Evolutionary conservation across 129 eudicot species (phyloP).

Genomic region (Artemisia annua): DNA sequence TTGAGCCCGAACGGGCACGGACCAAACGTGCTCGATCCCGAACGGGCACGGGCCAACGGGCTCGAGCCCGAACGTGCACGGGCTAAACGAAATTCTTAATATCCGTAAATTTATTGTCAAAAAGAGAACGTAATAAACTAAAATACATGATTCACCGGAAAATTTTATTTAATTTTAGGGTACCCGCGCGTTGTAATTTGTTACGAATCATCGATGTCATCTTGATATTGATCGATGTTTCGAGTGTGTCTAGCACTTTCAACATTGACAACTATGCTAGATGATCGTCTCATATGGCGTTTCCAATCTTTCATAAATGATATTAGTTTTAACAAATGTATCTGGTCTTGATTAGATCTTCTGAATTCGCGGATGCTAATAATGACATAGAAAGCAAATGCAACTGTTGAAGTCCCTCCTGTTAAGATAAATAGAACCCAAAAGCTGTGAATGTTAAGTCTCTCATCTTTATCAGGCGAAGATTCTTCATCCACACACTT

Average conservation of each 20-base stretch:
- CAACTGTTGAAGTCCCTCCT: conserved; percentile 47
- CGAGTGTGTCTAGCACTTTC: conserved; percentile 36
- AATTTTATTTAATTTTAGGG: too few relatives aligned
- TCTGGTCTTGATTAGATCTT: conserved; percentile 19
- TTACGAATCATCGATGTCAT: conserved; percentile 22
- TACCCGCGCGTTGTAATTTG: neutral
- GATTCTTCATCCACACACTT: conserved; percentile 40
- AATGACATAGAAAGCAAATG: conserved; percentile 28
- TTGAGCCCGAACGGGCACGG: too few relatives aligned
- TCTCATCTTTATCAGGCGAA: conserved; percentile 26
- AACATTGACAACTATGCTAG: conserved; percentile 31
- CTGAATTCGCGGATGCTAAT: conserved; percentile 11
- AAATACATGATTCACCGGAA: too few relatives aligned
- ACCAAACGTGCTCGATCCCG: too few relatives aligned
- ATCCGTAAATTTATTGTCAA: too few relatives aligned
- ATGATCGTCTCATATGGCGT: conserved; percentile 29
- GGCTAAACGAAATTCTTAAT: too few relatives aligned
- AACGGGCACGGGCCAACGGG: too few relatives aligned
- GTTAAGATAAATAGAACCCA: conserved; percentile 46
- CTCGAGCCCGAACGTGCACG: too few relatives aligned
- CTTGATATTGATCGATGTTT: conserved; percentile 20
- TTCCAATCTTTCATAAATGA: conserved; percentile 24
- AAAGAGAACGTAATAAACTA: too few relatives aligned
- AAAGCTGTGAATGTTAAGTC: conserved; percentile 44
- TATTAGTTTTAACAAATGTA: neutral